Evolutionary conservation across 352 stramenopile species (phyloP), one percentile per base, ranked within the genome.

Genomic region (Globisporangium mamillatum): DNA sequence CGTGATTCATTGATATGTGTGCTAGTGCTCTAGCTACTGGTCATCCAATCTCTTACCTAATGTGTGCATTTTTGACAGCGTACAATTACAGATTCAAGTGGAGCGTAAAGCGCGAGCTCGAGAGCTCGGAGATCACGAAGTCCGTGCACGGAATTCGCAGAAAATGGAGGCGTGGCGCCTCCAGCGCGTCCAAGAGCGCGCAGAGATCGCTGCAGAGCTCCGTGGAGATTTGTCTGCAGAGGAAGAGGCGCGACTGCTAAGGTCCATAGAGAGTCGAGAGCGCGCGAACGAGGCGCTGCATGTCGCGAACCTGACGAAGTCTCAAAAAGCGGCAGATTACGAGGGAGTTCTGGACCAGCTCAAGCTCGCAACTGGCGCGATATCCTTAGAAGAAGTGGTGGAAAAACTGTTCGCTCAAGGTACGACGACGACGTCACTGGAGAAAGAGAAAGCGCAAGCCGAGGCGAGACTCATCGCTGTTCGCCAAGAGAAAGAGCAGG

Each of bases 161-260:
- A 89, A 88, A 53, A 95, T 95, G 86, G 87, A 95, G 67, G 65
- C 60, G 2, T 95, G 87, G 87, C 71, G 87, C 3, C 66, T 92
- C 4, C 82, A 92, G 62, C 80, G 87, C 3, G 81, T 82, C 6
- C 79, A 91, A 55, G 85, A 95, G 67, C 80, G 87, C 8, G 79
- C 83, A 6, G 87, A 93, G 61, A 88, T 95, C 71, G 86, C 83
- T 0, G 87, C 86, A 3, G 81, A 95, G 53, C 75, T 95, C 38
- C 76, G 86, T 58, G 86, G 86, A 14, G 86, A 94, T 32, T 65
- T 93, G 38, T 91, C 81, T 0, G 80, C 67, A 1, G 84, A 93
- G 4, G 84, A 92, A 64, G 85, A 93, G 68, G 66, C 72, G 27
- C 68, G 74, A 5, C 56, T 93, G 25, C 3, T 92, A 5, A 79